Evolutionary conservation across 2,329 filamentous ascomycete genomes (phyloP).

Genomic region (Scytalidium lignicola): DNA sequence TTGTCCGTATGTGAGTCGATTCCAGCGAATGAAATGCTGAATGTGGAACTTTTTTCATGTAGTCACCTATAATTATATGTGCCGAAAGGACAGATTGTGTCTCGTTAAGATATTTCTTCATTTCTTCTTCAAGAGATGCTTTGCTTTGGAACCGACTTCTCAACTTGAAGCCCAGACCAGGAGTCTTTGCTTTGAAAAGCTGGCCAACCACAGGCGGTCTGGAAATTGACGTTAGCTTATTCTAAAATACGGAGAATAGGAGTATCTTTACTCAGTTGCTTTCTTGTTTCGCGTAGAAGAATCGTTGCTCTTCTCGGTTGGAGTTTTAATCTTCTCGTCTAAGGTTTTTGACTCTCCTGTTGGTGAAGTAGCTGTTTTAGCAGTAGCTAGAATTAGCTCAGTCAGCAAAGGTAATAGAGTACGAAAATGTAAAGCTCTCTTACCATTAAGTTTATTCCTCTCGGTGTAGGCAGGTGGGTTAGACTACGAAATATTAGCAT

Average conservation of each 20-base stretch:
- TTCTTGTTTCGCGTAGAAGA: too few relatives aligned
- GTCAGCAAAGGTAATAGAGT: too few relatives aligned
- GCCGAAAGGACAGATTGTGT: conserved; percentile 17
- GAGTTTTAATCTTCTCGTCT: too few relatives aligned
- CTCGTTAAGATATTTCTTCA: conserved; percentile 15
- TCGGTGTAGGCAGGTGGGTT: too few relatives aligned
- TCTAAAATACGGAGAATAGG: conserved; percentile 11
- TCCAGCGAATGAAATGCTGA: conserved; percentile 24
- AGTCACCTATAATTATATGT: conserved; percentile 13
- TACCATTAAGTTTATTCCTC: too few relatives aligned
- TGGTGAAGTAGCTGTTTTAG: too few relatives aligned
- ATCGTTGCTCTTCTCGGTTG: too few relatives aligned
- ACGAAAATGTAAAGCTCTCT: too few relatives aligned
- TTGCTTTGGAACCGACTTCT: conserved; percentile 22
- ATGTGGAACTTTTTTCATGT: conserved; percentile 17
- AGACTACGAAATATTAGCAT: conserved; percentile 12
- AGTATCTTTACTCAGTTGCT: not conserved
- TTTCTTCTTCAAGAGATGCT: conserved; percentile 21
- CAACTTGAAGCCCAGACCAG: conserved; percentile 16
- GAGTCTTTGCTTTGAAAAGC: conserved; percentile 15
- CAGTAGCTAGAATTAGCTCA: too few relatives aligned
- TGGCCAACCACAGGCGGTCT: not conserved
- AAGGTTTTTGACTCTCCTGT: too few relatives aligned
- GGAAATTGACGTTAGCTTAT: not conserved
- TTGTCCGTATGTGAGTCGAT: conserved; percentile 22